Conservation (phyloP, 495 filamentous ascomycete species). For the Penicillium mononematosum region DNA sequence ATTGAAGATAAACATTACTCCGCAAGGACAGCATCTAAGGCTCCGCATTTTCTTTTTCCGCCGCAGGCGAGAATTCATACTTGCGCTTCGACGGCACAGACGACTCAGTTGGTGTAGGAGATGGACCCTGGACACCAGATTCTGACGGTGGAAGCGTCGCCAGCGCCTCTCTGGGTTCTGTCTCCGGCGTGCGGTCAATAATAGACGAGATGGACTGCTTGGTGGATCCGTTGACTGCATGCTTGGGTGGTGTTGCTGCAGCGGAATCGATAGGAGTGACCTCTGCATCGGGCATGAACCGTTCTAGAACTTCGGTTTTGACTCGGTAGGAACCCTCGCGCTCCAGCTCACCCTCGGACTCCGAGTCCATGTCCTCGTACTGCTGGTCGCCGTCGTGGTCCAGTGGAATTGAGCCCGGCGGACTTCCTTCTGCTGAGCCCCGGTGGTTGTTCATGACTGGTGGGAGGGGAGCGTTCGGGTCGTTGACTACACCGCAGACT, state of each 20-base stretch:
- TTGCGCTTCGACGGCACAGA: constrained; percentile 29
- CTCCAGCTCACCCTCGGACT: constrained; percentile 29
- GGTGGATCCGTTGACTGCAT: constrained; percentile 31
- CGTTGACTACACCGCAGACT: constrained; percentile 46
- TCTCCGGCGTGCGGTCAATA: constrained; percentile 42
- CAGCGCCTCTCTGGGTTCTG: constrained; percentile 28
- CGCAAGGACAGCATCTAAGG: constrained; percentile 22
- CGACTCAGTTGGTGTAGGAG: constrained; percentile 21
- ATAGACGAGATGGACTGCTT: constrained; percentile 50
- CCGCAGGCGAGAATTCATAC: constrained; percentile 25
- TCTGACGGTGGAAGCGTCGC: constrained; percentile 23
- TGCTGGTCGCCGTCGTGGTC: constrained; percentile 35
- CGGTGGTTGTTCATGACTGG: constrained; percentile 38
- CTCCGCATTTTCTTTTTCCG: constrained; percentile 34
- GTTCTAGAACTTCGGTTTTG: constrained; percentile 35
- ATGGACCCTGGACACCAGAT: constrained; percentile 20
- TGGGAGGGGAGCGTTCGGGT: constrained; percentile 43
- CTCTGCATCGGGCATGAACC: constrained; percentile 22
- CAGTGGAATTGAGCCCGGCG: constrained; percentile 29
- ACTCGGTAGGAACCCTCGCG: constrained; percentile 25
- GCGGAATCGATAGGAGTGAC: constrained; percentile 9
- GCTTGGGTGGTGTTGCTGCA: constrained; percentile 21
- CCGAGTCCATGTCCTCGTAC: constrained; percentile 40
- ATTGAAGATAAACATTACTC: constrained; percentile 14
- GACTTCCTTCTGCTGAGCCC: constrained; percentile 42